Evolutionary conservation across 768 basidiomycete genomes (phyloP).

Genomic region (Hirschioporus abietinus): DNA sequence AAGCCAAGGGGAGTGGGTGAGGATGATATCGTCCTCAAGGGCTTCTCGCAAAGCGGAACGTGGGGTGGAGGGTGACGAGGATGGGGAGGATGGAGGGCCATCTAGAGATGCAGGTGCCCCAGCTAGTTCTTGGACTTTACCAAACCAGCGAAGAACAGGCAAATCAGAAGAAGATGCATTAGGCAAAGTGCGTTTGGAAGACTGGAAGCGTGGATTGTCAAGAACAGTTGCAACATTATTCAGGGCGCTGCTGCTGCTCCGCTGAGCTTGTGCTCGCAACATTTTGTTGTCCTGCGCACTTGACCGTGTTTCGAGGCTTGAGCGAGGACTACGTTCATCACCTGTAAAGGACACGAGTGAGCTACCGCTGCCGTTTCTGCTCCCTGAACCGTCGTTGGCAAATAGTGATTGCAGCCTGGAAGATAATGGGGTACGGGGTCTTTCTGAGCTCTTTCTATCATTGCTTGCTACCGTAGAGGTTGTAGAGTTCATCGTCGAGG

Average conservation of each 20-base stretch:
- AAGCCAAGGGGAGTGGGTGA: not conserved
- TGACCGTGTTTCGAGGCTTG: not conserved
- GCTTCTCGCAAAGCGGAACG: slow-evolving; percentile 25
- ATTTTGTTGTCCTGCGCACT: not conserved
- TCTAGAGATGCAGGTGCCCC: not conserved
- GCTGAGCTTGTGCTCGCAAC: not conserved
- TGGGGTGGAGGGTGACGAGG: slow-evolving; percentile 31
- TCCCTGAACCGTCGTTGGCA: not conserved
- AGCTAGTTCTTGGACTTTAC: slow-evolving; percentile 14
- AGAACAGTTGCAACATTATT: not conserved
- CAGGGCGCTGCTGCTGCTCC: not conserved
- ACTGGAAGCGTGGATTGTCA: slow-evolving; percentile 1
- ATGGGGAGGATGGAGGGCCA: slow-evolving; percentile 19
- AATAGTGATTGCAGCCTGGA: slow-evolving; percentile 10
- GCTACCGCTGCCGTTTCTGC: not conserved
- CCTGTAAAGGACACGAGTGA: not conserved
- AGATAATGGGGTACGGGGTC: slow-evolving; percentile 6
- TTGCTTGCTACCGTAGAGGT: not conserved
- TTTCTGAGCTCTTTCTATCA: not conserved
- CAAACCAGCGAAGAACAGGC: slow-evolving; percentile 42
- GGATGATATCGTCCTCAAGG: not conserved
- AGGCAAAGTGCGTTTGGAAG: slow-evolving; percentile 8
- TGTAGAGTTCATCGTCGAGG: not conserved
- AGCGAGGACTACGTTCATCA: slow-evolving; percentile 4
- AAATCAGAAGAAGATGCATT: slow-evolving; percentile 8